phyloP scores from a whole-genome alignment of 2,329 filamentous ascomycete species.

The Cytospora leucostoma region DNA sequence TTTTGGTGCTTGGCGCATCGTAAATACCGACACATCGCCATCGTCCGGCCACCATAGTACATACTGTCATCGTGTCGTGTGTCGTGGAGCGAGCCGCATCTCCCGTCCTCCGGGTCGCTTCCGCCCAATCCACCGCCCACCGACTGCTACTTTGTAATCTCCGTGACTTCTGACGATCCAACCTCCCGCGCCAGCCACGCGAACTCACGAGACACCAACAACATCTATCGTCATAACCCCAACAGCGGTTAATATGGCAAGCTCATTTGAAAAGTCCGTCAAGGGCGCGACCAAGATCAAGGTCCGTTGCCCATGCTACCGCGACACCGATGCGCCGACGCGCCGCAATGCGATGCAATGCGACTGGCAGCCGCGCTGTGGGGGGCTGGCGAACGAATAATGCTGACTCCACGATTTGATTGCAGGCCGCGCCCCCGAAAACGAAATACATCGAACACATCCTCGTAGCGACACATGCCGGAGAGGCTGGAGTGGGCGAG shows the following conservation, averaged over 20 bases:
- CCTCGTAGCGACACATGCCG: conserved; percentile 89
- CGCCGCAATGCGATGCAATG: not conserved
- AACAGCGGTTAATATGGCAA: conserved; percentile 60
- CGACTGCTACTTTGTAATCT: conserved; percentile 18
- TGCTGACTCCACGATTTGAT: conserved; percentile 27
- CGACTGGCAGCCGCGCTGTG: conserved; percentile 1
- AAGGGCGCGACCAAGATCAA: conserved; percentile 99
- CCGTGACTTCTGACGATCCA: conserved; percentile 15
- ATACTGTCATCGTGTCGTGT: conserved; percentile 5
- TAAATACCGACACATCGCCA: conserved; percentile 16
- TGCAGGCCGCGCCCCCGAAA: conserved; percentile 88
- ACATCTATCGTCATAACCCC: not conserved
- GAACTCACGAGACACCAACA: not conserved
- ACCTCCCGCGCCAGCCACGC: conserved; percentile 4
- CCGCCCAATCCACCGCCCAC: conserved; percentile 16
- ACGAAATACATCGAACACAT: conserved; percentile 99
- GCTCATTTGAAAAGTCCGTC: conserved; percentile 97
- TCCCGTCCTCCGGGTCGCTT: conserved; percentile 10
- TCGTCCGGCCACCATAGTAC: not conserved
- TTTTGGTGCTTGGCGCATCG: conserved; percentile 18
- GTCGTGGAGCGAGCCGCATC: conserved; percentile 8
- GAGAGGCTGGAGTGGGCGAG: conserved; percentile 91
- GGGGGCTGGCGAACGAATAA: conserved; percentile 23
- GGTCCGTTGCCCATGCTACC: conserved; percentile 50
- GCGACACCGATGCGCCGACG: not conserved